Conservation (phyloP, 352 stramenopile species). For the Phytophthora syringae region DNA sequence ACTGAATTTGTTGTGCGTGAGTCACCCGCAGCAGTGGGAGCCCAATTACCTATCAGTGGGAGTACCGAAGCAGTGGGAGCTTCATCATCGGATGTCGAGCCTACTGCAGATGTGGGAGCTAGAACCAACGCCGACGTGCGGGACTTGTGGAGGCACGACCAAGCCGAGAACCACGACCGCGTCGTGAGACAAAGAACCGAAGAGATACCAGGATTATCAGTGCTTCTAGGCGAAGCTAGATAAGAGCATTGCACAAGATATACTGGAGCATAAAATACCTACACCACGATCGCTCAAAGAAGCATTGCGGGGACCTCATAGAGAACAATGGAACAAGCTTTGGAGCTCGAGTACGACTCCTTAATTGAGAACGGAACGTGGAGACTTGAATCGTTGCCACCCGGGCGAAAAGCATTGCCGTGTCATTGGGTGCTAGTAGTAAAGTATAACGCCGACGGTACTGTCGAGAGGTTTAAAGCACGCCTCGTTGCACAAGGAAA, state of each 20-base stretch:
- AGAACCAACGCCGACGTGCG: background rate
- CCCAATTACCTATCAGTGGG: background rate
- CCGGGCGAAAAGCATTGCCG: too few relatives aligned
- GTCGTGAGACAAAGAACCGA: background rate
- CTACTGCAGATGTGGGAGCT: background rate
- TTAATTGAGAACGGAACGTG: too few relatives aligned
- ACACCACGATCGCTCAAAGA: conserved; percentile 1
- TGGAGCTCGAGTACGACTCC: too few relatives aligned
- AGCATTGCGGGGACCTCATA: too few relatives aligned
- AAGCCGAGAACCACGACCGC: background rate
- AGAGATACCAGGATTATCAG: background rate
- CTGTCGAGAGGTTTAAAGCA: too few relatives aligned
- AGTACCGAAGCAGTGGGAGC: background rate
- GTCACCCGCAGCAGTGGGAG: background rate
- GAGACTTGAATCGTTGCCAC: too few relatives aligned
- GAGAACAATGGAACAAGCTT: too few relatives aligned
- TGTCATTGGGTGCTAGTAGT: too few relatives aligned
- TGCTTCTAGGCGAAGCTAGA: background rate
- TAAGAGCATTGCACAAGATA: background rate
- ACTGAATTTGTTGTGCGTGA: background rate
- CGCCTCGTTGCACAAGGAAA: too few relatives aligned
- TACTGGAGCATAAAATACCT: background rate
- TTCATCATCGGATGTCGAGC: background rate
- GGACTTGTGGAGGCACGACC: background rate
- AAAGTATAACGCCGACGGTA: too few relatives aligned